Evolutionary conservation across 2,329 filamentous ascomycete species (phyloP).

Genomic region (Colletotrichum chrysophilum): DNA sequence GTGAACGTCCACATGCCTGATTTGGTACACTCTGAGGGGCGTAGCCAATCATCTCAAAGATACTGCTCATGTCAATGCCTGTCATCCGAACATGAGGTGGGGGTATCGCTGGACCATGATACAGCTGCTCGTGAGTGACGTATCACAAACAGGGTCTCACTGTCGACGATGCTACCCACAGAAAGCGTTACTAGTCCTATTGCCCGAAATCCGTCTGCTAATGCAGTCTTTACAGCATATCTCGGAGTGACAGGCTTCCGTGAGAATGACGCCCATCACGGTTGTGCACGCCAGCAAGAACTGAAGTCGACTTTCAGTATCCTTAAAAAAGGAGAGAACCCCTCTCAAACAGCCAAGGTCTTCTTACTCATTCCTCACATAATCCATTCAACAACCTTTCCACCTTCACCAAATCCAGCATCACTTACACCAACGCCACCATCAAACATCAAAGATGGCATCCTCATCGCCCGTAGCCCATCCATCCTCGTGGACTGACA

Average conservation of each 20-base stretch:
- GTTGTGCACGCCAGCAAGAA: not conserved
- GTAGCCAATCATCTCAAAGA: not conserved
- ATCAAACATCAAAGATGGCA: not conserved
- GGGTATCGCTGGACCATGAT: not conserved
- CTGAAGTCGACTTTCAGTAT: not conserved
- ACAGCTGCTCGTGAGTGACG: not conserved
- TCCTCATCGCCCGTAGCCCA: not conserved
- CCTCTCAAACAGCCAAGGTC: not conserved
- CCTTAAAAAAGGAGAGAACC: not conserved
- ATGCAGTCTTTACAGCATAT: fast-evolving
- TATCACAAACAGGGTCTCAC: not conserved
- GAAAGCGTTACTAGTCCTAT: not conserved
- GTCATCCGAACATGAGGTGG: not conserved
- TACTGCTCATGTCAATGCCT: not conserved
- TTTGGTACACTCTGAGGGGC: not conserved
- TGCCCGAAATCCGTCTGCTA: not conserved
- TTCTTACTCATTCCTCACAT: not conserved
- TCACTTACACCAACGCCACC: not conserved
- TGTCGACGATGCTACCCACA: not conserved
- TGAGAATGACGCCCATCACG: not conserved
- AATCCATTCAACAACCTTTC: not conserved
- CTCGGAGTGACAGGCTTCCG: not conserved
- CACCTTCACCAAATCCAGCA: not conserved
- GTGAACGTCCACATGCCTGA: not conserved
- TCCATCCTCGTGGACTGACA: not conserved